A percentile compares a stretch with the other conserved stretches of the same genome.
These are phyloP conservation scores for Infundibulicybe gibba DNA, from an alignment of 768 basidiomycete species.

Conservation along the genomic window DNA sequence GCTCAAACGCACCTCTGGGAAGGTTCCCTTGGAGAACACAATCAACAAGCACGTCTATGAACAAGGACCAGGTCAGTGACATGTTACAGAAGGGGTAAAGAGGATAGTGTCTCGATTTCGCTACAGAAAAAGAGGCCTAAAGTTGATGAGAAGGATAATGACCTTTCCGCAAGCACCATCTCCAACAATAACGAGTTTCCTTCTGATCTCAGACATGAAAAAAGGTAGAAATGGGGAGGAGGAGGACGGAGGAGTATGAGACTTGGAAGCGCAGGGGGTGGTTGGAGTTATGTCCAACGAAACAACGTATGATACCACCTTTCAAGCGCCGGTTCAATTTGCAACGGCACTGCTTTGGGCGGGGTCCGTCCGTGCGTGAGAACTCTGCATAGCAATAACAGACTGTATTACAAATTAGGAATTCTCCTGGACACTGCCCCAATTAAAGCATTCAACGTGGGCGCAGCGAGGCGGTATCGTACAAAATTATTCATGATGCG, in stretches of 20 bases:
- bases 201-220: constrained; percentile 92
- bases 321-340: constrained; percentile 7
- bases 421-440: too few relatives aligned
- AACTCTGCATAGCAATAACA: background rate
- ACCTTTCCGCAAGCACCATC: constrained; percentile 98
- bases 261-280: constrained; percentile 1
- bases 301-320: constrained; percentile 1
- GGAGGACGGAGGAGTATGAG: background rate
- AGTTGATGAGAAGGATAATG: constrained; percentile 2
- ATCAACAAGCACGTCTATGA: constrained; percentile 87
- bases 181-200: constrained; percentile 98
- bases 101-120: too few relatives aligned
- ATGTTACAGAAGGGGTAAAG: background rate
- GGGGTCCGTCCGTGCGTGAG: constrained; percentile 4
- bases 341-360: background rate
- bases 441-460: too few relatives aligned
- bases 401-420: too few relatives aligned
- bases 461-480: too few relatives aligned
- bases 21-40: constrained; percentile 94
- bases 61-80: background rate
- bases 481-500: too few relatives aligned
- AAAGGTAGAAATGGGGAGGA: constrained; percentile 4
- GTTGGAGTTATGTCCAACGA: constrained; percentile 4
- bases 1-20: constrained; percentile 73
- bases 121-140: background rate